These are phyloP conservation scores for Hydrangea macrophylla DNA, from an alignment of 148 eudicot genomes.

Conservation along the genomic window DNA sequence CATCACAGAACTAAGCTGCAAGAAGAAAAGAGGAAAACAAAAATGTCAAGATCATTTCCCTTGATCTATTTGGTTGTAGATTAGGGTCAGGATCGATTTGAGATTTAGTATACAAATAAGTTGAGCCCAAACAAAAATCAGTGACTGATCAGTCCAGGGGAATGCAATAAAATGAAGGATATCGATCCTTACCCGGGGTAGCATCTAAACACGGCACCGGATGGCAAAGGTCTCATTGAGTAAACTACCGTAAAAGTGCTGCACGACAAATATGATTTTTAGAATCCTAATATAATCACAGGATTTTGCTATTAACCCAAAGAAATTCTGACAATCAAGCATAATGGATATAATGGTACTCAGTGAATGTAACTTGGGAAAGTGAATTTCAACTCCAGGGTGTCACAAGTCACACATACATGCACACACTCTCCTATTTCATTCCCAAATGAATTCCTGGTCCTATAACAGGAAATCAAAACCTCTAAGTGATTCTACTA, in stretches of 20 bases:
- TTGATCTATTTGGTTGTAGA: neutral
- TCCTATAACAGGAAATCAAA: neutral
- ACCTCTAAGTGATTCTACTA: neutral
- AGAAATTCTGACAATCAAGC: neutral
- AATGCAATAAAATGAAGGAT: neutral
- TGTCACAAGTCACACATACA: neutral
- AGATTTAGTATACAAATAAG: neutral
- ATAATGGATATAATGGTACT: neutral
- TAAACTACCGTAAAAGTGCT: slow-evolving; percentile 82
- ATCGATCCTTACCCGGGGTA: slow-evolving; percentile 76
- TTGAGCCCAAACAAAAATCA: neutral
- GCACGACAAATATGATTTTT: slow-evolving; percentile 23
- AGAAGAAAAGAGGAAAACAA: neutral
- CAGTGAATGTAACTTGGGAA: neutral
- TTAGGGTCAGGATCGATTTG: neutral
- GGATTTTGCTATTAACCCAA: neutral
- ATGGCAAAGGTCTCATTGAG: slow-evolving; percentile 85
- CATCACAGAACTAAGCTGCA: neutral
- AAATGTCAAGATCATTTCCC: neutral
- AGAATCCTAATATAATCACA: neutral
- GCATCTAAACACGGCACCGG: slow-evolving; percentile 95
- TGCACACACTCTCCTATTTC: neutral
- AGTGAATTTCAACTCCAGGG: neutral
- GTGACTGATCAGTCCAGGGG: neutral
- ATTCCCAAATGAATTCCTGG: neutral